Conservation (phyloP, 345 rosid species). For the Geranium rotundifolium region DNA sequence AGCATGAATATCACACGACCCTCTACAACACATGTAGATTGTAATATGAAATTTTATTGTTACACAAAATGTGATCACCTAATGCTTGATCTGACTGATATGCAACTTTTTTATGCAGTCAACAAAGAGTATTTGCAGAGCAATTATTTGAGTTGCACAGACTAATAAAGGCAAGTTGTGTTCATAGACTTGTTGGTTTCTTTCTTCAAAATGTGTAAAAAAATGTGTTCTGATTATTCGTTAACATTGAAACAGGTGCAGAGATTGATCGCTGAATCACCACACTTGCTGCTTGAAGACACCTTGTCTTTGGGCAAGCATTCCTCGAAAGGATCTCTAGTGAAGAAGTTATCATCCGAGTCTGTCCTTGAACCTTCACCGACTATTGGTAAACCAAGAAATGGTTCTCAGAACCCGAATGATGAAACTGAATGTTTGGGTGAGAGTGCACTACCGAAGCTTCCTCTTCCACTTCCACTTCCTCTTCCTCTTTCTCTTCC, state of each 20-base stretch:
- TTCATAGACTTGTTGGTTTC: background rate
- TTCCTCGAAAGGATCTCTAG: conserved; percentile 18
- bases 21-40: background rate
- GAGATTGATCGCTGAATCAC: conserved; percentile 48
- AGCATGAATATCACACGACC: background rate
- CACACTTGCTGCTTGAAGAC: conserved; percentile 34
- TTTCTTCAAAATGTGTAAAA: conserved; percentile 1
- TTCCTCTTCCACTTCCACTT: conserved; percentile 25
- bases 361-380: conserved; percentile 12
- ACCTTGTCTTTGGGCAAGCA: conserved; percentile 21
- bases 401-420: conserved; percentile 17
- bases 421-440: conserved; percentile 23
- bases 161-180: conserved; percentile 46
- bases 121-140: conserved; percentile 53
- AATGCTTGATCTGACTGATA: conserved; percentile 9
- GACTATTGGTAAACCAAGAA: background rate
- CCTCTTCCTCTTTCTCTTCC: conserved; percentile 31
- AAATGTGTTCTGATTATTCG: too few species aligned
- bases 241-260: conserved; percentile 42
- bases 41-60: background rate
- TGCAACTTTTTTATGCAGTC: conserved; percentile 35
- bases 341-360: conserved; percentile 21
- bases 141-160: conserved; percentile 87
- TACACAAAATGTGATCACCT: background rate
- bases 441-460: conserved; percentile 38